Conservation (phyloP, 2,329 filamentous ascomycete genomes). For the Fusarium citri region DNA sequence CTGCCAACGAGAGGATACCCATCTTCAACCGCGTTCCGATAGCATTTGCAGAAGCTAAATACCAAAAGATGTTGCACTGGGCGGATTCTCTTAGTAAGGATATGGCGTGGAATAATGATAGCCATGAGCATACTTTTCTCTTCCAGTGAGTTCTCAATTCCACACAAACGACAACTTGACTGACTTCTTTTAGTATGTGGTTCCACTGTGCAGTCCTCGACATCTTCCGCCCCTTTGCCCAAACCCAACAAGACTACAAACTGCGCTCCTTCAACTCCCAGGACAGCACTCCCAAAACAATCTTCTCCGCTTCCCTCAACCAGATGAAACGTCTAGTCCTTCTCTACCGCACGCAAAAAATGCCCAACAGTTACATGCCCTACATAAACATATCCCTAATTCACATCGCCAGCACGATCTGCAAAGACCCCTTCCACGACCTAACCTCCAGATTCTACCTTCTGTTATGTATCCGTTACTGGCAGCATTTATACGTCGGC, state of each 20-base stretch:
- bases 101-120: conserved; percentile 1
- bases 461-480: neutral
- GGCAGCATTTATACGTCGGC: neutral
- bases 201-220: conserved; percentile 6
- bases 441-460: neutral
- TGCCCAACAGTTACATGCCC: conserved; percentile 5
- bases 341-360: neutral
- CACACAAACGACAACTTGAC: rapidly evolving
- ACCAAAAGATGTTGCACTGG: neutral
- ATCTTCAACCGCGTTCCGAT: neutral
- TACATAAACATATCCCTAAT: conserved; percentile 9
- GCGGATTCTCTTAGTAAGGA: neutral
- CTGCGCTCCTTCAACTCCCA: neutral
- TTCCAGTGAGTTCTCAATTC: neutral
- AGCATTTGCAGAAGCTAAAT: conserved; percentile 4
- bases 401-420: conserved; percentile 12
- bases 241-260: neutral
- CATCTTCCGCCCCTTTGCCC: neutral
- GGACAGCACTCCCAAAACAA: neutral
- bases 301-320: conserved; percentile 1
- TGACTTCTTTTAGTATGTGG: neutral
- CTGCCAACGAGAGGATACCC: rapidly evolving
- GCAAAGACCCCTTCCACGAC: neutral
- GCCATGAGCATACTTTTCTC: neutral
- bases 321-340: neutral